Evolutionary conservation across 2,329 filamentous ascomycete species (phyloP).

Genomic region (Aureobasidium vineae): DNA sequence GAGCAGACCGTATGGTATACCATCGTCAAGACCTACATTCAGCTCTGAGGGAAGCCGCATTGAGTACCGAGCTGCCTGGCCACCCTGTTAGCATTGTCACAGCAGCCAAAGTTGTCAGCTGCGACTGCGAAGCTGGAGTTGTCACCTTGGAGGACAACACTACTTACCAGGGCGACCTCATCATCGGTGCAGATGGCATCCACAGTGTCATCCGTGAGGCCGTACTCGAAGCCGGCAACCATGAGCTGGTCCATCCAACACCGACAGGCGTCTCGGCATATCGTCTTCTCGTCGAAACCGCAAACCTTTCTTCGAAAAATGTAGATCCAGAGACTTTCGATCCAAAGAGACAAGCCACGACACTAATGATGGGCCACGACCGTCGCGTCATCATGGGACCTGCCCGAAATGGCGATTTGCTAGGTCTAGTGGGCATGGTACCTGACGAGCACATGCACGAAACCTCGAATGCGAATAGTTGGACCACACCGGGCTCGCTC

Average conservation of each 20-base stretch:
- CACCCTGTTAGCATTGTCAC: constrained; percentile 35
- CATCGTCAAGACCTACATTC: constrained; percentile 46
- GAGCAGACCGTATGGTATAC: constrained; percentile 44
- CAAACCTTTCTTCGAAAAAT: constrained; percentile 28
- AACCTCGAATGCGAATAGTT: constrained; percentile 40
- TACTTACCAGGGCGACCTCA: constrained; percentile 32
- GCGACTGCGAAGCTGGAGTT: constrained; percentile 32
- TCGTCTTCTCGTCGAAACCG: constrained; percentile 39
- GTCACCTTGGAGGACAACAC: constrained; percentile 39
- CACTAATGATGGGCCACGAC: constrained; percentile 48
- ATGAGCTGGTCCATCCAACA: constrained; percentile 30
- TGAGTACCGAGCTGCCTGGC: constrained; percentile 30
- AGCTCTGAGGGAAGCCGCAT: constrained; percentile 36
- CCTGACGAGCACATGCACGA: constrained; percentile 47
- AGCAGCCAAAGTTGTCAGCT: constrained; percentile 32
- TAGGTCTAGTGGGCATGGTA: constrained; percentile 48
- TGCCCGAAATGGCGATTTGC: constrained; percentile 43
- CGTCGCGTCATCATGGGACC: constrained; percentile 46
- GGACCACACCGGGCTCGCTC: constrained; percentile 42
- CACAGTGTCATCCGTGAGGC: constrained; percentile 32
- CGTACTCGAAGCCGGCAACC: constrained; percentile 27
- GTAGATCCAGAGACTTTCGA: constrained; percentile 34
- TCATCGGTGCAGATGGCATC: constrained; percentile 44
- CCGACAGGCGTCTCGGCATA: constrained; percentile 45
- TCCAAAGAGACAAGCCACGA: constrained; percentile 43